Conservation (phyloP, 495 filamentous ascomycete species). For the Xylaria nigripes region DNA sequence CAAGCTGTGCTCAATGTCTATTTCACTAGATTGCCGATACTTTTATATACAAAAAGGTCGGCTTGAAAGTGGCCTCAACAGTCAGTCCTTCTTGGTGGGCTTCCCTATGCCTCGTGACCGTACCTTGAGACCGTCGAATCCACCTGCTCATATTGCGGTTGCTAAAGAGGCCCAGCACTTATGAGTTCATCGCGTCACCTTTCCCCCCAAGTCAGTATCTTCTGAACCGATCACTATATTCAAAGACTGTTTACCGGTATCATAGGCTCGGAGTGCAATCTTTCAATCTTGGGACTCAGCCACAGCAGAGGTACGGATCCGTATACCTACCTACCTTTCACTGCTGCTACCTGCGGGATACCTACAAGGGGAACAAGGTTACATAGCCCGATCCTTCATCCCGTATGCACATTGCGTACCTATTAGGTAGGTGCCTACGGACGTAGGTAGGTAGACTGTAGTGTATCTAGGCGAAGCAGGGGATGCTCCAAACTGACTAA, state of each 20-base stretch:
- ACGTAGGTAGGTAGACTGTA: too few relatives aligned
- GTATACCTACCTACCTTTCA: too few relatives aligned
- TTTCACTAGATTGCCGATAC: too few relatives aligned
- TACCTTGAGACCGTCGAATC: not conserved
- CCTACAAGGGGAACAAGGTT: not conserved
- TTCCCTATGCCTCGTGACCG: constrained; percentile 4
- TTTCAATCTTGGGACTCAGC: too few relatives aligned
- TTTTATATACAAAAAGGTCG: too few relatives aligned
- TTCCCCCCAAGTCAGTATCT: not conserved
- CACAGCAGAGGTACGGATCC: too few relatives aligned
- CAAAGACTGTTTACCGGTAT: not conserved
- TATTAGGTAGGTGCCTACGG: not conserved
- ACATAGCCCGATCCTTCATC: constrained; percentile 7
- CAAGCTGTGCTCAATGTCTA: too few relatives aligned
- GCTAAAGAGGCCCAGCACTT: not conserved
- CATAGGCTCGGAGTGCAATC: not conserved
- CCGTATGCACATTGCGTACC: not conserved
- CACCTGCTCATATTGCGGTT: not conserved
- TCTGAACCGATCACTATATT: not conserved
- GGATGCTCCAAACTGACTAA: constrained; percentile 11
- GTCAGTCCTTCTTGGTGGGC: constrained; percentile 3
- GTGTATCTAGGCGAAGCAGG: constrained; percentile 6
- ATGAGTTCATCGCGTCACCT: not conserved
- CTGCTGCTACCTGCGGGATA: not conserved
- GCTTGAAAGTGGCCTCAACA: too few relatives aligned